Percentiles rank a stretch among this genome's conserved stretches.
These are phyloP conservation scores for Xylaria sp. DNA, from an alignment of 2,329 filamentous ascomycete species.

Conservation along the genomic window DNA sequence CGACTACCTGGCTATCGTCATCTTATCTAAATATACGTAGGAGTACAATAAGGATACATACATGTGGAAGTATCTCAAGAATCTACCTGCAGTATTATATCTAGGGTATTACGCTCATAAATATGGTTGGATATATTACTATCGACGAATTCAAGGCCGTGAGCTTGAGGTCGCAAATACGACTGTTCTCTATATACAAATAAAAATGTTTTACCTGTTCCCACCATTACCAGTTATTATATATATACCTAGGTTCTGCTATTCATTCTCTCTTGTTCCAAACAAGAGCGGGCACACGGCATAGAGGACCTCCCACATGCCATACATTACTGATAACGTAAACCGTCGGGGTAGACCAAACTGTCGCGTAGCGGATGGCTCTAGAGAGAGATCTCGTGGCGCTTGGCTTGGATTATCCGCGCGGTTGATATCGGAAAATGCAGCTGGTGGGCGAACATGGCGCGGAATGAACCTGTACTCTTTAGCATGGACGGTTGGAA, in stretches of 20 bases:
- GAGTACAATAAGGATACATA: neutral
- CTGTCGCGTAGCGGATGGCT: neutral
- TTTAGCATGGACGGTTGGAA: neutral
- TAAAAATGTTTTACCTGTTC: neutral
- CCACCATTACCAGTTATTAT: neutral
- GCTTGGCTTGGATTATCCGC: neutral
- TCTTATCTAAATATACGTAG: neutral
- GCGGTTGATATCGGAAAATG: neutral
- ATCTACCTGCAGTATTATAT: neutral
- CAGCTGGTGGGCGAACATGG: neutral
- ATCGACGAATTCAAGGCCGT: slow-evolving; percentile 10
- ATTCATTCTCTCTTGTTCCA: neutral
- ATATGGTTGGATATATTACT: slow-evolving; percentile 13
- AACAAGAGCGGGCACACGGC: neutral
- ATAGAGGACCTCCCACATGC: neutral
- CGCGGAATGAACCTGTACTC: neutral
- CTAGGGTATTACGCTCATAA: neutral
- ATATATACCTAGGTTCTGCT: neutral
- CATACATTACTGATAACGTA: neutral
- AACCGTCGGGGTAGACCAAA: neutral
- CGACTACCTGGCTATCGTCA: too few relatives aligned
- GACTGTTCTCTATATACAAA: slow-evolving; percentile 15
- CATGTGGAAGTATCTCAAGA: neutral
- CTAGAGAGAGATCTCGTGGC: neutral
- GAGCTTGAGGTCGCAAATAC: neutral